phyloP scores from a whole-genome alignment of 495 filamentous ascomycete species.

The Hypomontagnella monticulosa region DNA sequence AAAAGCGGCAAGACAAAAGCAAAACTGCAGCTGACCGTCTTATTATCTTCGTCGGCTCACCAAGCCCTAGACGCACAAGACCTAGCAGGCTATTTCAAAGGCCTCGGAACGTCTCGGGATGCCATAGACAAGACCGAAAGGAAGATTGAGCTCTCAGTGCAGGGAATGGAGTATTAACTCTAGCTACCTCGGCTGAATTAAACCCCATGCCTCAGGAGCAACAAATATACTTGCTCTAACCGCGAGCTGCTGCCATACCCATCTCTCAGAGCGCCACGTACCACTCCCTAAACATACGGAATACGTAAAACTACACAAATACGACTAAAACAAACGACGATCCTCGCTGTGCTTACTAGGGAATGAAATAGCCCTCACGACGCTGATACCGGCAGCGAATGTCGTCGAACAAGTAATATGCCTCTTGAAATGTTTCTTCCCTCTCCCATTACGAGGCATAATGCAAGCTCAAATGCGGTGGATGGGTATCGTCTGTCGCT shows the following conservation, averaged over 20 bases:
- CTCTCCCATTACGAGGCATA: conserved; percentile 36
- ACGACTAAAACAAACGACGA: conserved; percentile 31
- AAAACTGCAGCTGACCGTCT: conserved; percentile 46
- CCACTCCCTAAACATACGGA: conserved; percentile 15
- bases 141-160: conserved; percentile 38
- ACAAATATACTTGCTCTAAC: conserved; percentile 16
- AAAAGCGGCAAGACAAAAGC: conserved; percentile 42
- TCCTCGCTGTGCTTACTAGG: conserved; percentile 23
- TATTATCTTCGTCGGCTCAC: conserved; percentile 35
- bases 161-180: conserved; percentile 37
- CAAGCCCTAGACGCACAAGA: conserved; percentile 39
- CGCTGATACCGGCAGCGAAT: conserved; percentile 42
- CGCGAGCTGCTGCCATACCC: conserved; percentile 17
- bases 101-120: conserved; percentile 42
- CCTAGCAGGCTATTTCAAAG: conserved; percentile 45
- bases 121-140: conserved; percentile 36
- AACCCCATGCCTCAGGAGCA: background rate
- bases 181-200: background rate
- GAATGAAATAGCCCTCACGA: conserved; percentile 28
- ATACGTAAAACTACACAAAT: conserved; percentile 27
- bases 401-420: conserved; percentile 41
- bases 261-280: conserved; percentile 10
- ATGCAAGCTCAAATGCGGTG: conserved; percentile 45
- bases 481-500: conserved; percentile 45
- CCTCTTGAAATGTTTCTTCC: conserved; percentile 25